Evolutionary conservation across 176 grass and related monocot genomes (phyloP), one percentile per base, ranked within the genome.

Genomic region (Oryza glumipatula): DNA sequence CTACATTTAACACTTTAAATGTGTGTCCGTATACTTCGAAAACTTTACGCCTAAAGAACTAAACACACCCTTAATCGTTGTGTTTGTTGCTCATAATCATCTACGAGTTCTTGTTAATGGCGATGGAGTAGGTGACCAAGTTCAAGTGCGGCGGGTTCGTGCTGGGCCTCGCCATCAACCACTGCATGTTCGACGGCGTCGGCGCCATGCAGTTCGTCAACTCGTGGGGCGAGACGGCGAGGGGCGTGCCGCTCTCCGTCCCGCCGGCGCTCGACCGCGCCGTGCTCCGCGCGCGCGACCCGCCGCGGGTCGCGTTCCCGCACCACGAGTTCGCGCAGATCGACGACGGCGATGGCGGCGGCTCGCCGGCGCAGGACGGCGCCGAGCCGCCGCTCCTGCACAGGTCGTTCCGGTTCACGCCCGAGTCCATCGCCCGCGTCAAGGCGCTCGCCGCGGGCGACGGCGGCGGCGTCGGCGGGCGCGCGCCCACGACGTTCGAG

Each of bases 201-300:
- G 94, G 88, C 76, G 94, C 94, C 65, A 95, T 95, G 94, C 79
- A 95, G 79, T 95, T 95, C 47, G 86, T 95, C 39, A 93, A 92
- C 86, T 95, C 94, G 73, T 95, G 94, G 90, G 90, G 88, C 15
- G 94, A 93, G 76, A 93, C 80, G n/a, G 82, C 93, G 10, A 75
- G 90, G 10, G 86, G 85, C 64, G 45, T 86, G 65, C 84, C 83
- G 43, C 66, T 79, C 7, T 83, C 82, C 1, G 19, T 89, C 4
- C 85, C 85, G 35, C 90, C 93, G 4, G 82, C 81, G 2, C 69
- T 90, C n/a, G 83, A 95, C 73, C 88, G 90, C 64, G 44, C 87
- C 71, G 56, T 92, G 10, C 85, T 92, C 64, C 81, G 80, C 81
- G 72, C 90, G 19, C 85, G 90, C n/a, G 41, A 90, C 63, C 93